Evolutionary conservation across 1,139 yeast species (phyloP), one percentile per base, ranked within the genome.

Genomic region (Debaryomyces psychrophilus): DNA sequence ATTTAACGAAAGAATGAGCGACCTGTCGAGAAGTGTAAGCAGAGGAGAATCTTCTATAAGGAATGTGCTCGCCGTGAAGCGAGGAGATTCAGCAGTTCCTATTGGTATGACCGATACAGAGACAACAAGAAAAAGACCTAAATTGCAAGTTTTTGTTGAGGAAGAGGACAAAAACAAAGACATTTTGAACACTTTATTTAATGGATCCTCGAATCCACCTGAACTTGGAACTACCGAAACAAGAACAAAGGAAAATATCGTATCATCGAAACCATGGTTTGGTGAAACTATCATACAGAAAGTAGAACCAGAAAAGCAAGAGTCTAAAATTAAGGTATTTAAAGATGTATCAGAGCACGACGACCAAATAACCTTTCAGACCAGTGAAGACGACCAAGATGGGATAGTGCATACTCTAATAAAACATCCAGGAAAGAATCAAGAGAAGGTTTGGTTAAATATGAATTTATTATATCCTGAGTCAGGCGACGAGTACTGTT

Each of bases 361-460:
- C 18, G 43, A 62, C 17, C 64, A 65, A 9, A 53, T 15, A 18
- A 11, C 14, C 2, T 5, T 20, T 11, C 44, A 43, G 18, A 17
- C 23, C 11, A 28, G 37, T 11, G 44, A 44, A 31, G 46, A 42
- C 8, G 25, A 38, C 4, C 33, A 28, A 20, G 31, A 41, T 35
- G 69, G 68, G 4, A 62, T 68, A 2, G 66, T 68, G 2, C 73
- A 62, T 54, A 79, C 86, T 38, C 61, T 80, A 1, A 68, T 85
- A n/a, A 68, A 70, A 34, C 68, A 66, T 20, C 76, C 81, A 1
- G 90, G 88, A 0, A 85, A 85, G 55, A 76, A 79, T 48, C 69
- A 82, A 0, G 96, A 90, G 59, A 76, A 72, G 43, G 77, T 87
- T 11, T 80, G 82, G 50, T 69, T 87, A 44, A 86, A 87, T 57